These are phyloP conservation scores for Ammopiptanthus mongolicus DNA, from an alignment of 306 rosid species.

Conservation along the genomic window DNA sequence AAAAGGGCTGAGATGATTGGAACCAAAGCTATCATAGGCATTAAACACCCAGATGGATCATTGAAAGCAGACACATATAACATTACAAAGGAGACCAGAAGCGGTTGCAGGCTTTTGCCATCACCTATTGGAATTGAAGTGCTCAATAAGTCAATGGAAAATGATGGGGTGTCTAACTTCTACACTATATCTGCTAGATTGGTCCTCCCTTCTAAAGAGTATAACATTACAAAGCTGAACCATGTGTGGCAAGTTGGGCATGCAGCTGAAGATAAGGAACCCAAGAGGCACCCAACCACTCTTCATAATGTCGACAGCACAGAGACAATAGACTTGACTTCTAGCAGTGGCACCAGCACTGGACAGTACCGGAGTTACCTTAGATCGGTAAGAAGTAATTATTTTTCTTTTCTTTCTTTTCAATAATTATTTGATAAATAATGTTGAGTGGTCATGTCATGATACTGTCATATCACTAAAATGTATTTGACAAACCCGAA, in stretches of 20 bases:
- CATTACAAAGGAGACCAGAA: constrained; percentile 38
- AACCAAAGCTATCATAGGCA: constrained; percentile 64
- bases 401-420: not conserved
- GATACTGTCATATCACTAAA: too few relatives aligned
- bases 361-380: constrained; percentile 29
- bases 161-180: not conserved
- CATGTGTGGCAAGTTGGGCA: constrained; percentile 85
- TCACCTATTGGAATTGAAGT: not conserved
- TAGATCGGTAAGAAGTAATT: constrained; percentile 35
- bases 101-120: constrained; percentile 45
- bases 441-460: not conserved
- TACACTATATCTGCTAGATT: constrained; percentile 34
- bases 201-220: constrained; percentile 7
- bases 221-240: constrained; percentile 30
- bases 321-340: constrained; percentile 43
- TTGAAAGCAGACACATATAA: constrained; percentile 18
- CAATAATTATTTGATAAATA: not conserved
- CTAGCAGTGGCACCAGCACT: not conserved
- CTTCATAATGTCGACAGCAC: constrained; percentile 62
- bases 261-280: not conserved
- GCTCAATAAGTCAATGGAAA: not conserved
- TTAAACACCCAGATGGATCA: not conserved
- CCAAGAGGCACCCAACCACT: constrained; percentile 31
- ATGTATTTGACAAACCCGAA: too few relatives aligned
- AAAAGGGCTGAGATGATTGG: constrained; percentile 57